Percentiles rank a stretch among this genome's conserved stretches.
These are phyloP conservation scores for Clonostachys rhizophaga DNA, from an alignment of 2,329 filamentous ascomycete genomes.

Conservation along the genomic window DNA sequence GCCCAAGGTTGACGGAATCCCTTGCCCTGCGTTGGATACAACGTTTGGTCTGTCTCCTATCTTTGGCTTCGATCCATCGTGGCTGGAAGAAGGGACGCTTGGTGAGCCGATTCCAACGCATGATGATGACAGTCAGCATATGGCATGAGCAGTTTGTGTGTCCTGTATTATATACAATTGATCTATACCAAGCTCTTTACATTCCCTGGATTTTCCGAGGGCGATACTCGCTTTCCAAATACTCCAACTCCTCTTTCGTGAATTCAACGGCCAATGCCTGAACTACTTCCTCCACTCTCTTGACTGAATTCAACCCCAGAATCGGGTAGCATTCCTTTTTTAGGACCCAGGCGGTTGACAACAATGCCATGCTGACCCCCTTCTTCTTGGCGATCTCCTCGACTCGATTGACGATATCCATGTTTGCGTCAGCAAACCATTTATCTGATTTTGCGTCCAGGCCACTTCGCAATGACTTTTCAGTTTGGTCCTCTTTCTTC, in stretches of 20 bases:
- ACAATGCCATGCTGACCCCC: constrained; percentile 56
- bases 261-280: constrained; percentile 38
- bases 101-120: neutral
- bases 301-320: constrained; percentile 53
- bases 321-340: constrained; percentile 52
- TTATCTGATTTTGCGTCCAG: constrained; percentile 9
- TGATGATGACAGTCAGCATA: neutral
- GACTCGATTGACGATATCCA: constrained; percentile 22
- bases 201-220: constrained; percentile 39
- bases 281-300: constrained; percentile 58
- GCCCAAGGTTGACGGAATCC: neutral
- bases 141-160: neutral
- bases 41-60: constrained; percentile 18
- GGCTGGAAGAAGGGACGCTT: neutral
- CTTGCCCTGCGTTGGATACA: constrained; percentile 7
- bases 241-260: constrained; percentile 53
- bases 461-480: constrained; percentile 8
- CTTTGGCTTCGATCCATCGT: constrained; percentile 16
- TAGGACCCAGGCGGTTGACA: constrained; percentile 60
- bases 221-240: constrained; percentile 57
- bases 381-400: constrained; percentile 55
- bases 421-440: constrained; percentile 17
- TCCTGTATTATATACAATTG: neutral
- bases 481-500: constrained; percentile 3
- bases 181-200: neutral